Percentiles rank a stretch among this genome's conserved stretches.
Conservation (phyloP, 805 yeast genomes). For the Candida gorgasii region DNA sequence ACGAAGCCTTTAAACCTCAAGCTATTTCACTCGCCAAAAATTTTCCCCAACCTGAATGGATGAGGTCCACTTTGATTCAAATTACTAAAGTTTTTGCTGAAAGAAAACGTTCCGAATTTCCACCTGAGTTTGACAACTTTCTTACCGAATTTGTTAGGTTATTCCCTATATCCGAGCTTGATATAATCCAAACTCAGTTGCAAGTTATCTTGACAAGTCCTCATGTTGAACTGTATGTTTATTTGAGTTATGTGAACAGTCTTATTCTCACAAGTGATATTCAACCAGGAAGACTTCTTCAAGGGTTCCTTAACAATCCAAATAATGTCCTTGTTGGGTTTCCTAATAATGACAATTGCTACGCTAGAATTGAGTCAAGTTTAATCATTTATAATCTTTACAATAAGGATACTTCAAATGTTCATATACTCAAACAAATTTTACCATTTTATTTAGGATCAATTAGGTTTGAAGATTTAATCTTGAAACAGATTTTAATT, state of each 20-base stretch:
- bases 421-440: constrained; percentile 45
- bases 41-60: constrained; percentile 44
- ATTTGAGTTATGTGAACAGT: constrained; percentile 48
- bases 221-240: constrained; percentile 46
- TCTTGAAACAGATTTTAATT: constrained; percentile 57
- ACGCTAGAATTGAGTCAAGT: constrained; percentile 43
- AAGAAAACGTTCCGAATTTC: constrained; percentile 15
- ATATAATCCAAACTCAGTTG: constrained; percentile 60
- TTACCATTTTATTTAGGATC: constrained; percentile 62
- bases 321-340: constrained; percentile 31
- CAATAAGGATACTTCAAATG: constrained; percentile 35
- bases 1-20: not conserved
- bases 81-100: constrained; percentile 68
- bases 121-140: not conserved
- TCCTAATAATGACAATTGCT: constrained; percentile 21
- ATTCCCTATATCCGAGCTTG: constrained; percentile 8
- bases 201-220: constrained; percentile 54
- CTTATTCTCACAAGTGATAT: constrained; percentile 32
- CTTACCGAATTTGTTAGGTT: not conserved
- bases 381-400: constrained; percentile 52
- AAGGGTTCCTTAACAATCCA: constrained; percentile 60
- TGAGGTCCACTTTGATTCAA: constrained; percentile 56
- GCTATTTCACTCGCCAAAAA: not conserved
- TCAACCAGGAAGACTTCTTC: constrained; percentile 53
- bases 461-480: constrained; percentile 55